Evolutionary conservation across 2,329 filamentous ascomycete genomes (phyloP).

Genomic region (Mycosphaerella arachidis): DNA sequence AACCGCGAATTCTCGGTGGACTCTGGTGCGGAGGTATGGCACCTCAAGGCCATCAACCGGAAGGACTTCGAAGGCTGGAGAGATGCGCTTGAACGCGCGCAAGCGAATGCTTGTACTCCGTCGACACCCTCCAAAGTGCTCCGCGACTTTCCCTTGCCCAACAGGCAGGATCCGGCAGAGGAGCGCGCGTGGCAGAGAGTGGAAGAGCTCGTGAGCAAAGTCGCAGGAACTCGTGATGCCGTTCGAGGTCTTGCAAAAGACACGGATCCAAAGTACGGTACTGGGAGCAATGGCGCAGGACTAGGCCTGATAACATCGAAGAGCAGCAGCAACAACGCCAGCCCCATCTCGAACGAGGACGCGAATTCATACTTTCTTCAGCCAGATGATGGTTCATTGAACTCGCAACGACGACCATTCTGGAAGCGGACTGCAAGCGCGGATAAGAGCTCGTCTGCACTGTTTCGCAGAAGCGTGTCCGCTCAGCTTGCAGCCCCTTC

Average conservation of each 20-base stretch:
- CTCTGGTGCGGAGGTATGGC: constrained; percentile 95
- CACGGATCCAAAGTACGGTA: constrained; percentile 61
- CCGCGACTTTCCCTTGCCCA: constrained; percentile 12
- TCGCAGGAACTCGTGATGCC: constrained; percentile 84
- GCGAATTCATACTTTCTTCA: constrained; percentile 44
- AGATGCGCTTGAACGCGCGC: constrained; percentile 73
- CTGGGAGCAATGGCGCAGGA: constrained; percentile 35
- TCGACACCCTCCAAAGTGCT: constrained; percentile 28
- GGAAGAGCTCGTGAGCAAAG: constrained; percentile 76
- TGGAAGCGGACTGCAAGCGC: constrained; percentile 83
- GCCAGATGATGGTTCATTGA: constrained; percentile 19
- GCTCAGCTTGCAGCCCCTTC: constrained; percentile 50
- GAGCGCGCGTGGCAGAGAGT: constrained; percentile 83
- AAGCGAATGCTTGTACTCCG: constrained; percentile 26
- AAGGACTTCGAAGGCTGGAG: constrained; percentile 89
- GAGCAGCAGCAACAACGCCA: constrained; percentile 32
- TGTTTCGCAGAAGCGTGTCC: constrained; percentile 49
- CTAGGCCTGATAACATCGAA: constrained; percentile 28
- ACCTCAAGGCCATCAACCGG: constrained; percentile 74
- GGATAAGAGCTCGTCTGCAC: constrained; percentile 37
- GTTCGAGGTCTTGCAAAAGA: constrained; percentile 81
- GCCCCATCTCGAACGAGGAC: constrained; percentile 31
- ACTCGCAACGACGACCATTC: constrained; percentile 65
- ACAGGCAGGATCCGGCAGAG: constrained; percentile 49
- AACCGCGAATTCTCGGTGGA: constrained; percentile 92